phyloP scores from a whole-genome alignment of 345 rosid species.

The Xanthoceras sorbifolium region DNA sequence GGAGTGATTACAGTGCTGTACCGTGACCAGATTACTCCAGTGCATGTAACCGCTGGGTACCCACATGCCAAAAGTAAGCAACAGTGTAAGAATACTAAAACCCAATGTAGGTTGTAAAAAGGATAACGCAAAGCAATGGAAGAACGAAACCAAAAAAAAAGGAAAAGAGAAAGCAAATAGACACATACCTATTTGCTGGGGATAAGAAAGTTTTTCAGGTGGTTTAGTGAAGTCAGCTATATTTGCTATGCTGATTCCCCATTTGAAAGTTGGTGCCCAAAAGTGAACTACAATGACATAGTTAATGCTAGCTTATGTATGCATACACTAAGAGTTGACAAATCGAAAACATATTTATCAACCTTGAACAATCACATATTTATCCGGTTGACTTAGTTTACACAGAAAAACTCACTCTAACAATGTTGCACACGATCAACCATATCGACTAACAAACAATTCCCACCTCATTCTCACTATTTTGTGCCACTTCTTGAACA shows the following conservation, averaged over 20 bases:
- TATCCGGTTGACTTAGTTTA: not conserved
- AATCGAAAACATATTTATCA: constrained; percentile 6
- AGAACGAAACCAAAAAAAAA: not conserved
- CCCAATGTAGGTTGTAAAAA: not conserved
- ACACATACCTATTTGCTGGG: constrained; percentile 73
- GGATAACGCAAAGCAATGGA: not conserved
- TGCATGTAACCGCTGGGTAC: constrained; percentile 70
- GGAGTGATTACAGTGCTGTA: constrained; percentile 88
- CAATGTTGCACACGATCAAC: not conserved
- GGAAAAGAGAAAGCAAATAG: no score
- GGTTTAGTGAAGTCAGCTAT: constrained; percentile 82
- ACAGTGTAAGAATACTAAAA: constrained; percentile 16
- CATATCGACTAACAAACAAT: not conserved
- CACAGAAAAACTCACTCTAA: not conserved
- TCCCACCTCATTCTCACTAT: not conserved
- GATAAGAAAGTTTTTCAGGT: constrained; percentile 82
- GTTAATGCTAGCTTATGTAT: not conserved
- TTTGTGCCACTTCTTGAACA: not conserved
- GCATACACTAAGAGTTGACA: not conserved
- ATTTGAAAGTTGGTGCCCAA: constrained; percentile 94
- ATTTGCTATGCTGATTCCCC: constrained; percentile 94
- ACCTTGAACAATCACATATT: not conserved
- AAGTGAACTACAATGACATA: constrained; percentile 68
- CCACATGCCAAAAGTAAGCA: constrained; percentile 15
- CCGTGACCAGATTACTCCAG: constrained; percentile 78